Evolutionary conservation across 495 filamentous ascomycete species (phyloP), one percentile per base, ranked within the genome.

Genomic region (Penicillium argentinense): DNA sequence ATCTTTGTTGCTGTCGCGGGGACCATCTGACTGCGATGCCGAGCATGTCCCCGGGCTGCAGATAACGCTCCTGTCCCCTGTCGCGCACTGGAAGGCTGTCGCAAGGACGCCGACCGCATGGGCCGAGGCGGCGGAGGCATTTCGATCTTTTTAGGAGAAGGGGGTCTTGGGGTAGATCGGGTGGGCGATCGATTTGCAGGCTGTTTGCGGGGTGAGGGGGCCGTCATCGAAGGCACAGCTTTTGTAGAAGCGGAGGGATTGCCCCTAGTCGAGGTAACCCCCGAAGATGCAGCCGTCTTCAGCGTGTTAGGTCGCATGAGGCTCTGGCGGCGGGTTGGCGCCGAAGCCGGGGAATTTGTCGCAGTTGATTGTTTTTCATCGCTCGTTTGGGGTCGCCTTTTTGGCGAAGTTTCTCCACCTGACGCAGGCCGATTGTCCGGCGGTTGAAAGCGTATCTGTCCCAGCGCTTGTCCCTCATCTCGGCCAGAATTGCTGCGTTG

Each of bases 101-200:
- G 54, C 33, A 76, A 39, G n/a, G 73, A 76, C n/a, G 62, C 48
- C 5, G 73, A 76, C 18, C 73, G 58, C 3, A 39, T 44, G 9
- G 66, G 62, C 12, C 68, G 69, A 11, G 58, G 51, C 1, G 68
- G 68, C 0, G 68, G 71, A 21, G 57, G 63, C 67, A 73, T 71
- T 6, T 65, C 60, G 9, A 60, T 54, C 45, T 68, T 72, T 49
- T 63, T 69, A 7, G 70, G 66, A 4, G 71, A 69, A 9, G 48
- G 8, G 8, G 69, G 55, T 41, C 62, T 53, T 37, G 37, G 58
- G 4, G 51, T 27, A 1, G 51, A 36, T 21, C 52, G 53, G 2
- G 41, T 45, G 8, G 59, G 47, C 5, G 53, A 47, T 21, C 37
- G 49, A 17, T 16, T 29, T 5, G 39, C 18, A 21, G 56, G 42